phyloP scores from a whole-genome alignment of 805 yeast genomes.

The Debaryomyces castellii region DNA sequence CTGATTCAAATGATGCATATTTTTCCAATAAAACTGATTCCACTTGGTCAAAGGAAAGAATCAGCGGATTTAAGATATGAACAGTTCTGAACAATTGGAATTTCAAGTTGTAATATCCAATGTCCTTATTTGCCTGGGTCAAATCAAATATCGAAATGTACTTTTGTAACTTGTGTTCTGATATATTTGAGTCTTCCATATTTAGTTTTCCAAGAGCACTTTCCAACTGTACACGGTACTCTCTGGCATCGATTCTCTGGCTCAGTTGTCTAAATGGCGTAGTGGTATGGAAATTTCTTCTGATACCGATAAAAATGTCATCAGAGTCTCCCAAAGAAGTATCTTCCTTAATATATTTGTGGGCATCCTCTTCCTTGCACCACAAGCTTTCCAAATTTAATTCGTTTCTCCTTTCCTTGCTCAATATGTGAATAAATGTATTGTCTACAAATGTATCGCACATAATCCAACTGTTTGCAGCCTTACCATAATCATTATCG shows the following conservation, averaged over 20 bases:
- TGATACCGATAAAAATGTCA: conserved; percentile 46
- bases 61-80: conserved; percentile 24
- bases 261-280: conserved; percentile 7
- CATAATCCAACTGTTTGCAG: conserved; percentile 80
- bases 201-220: background rate
- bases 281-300: conserved; percentile 42
- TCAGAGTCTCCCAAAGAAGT: conserved; percentile 18
- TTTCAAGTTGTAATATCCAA: conserved; percentile 12
- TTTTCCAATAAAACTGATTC: conserved; percentile 26
- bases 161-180: background rate
- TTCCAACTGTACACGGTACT: background rate
- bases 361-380: conserved; percentile 44
- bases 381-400: conserved; percentile 73
- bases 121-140: conserved; percentile 13
- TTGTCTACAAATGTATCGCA: conserved; percentile 65
- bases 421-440: conserved; percentile 70
- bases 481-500: conserved; percentile 55
- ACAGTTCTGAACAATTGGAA: conserved; percentile 23
- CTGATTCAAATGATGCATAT: conserved; percentile 19
- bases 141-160: conserved; percentile 1
- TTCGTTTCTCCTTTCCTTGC: conserved; percentile 63
- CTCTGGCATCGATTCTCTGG: background rate
- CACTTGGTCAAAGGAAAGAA: conserved; percentile 24
- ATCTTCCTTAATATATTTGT: conserved; percentile 18
- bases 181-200: background rate